These are phyloP conservation scores for Hygrophila difformis DNA, from an alignment of 257 asterid genomes.

Conservation along the genomic window DNA sequence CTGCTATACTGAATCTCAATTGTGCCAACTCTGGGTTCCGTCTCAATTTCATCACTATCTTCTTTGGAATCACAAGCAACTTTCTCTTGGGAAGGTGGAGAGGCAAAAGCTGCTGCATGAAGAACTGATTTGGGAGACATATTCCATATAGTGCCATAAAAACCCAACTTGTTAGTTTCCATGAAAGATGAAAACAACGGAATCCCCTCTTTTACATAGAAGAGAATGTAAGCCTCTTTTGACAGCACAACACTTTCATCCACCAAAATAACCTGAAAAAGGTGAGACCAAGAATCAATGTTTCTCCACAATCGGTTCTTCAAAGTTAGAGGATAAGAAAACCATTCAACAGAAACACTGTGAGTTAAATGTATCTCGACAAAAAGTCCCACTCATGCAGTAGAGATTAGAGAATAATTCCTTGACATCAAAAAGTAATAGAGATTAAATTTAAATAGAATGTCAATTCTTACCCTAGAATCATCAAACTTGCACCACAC, in stretches of 20 bases:
- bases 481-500: constrained; percentile 86
- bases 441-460: neutral
- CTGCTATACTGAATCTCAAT: constrained; percentile 18
- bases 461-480: constrained; percentile 39
- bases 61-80: constrained; percentile 18
- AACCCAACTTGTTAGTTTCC: constrained; percentile 32
- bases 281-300: constrained; percentile 13
- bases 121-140: constrained; percentile 86
- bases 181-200: constrained; percentile 60
- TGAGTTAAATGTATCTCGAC: too few species aligned
- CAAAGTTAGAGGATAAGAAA: neutral
- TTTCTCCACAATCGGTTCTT: neutral
- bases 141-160: constrained; percentile 23
- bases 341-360: neutral
- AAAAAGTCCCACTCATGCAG: too few species aligned
- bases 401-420: neutral
- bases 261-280: constrained; percentile 48
- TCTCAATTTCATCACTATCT: constrained; percentile 18
- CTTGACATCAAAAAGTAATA: neutral
- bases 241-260: constrained; percentile 56
- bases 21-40: constrained; percentile 13
- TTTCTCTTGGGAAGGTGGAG: constrained; percentile 19
- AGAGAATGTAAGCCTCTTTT: constrained; percentile 85
- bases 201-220: constrained; percentile 67
- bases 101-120: constrained; percentile 28